These are phyloP conservation scores for Apiospora saccharicola DNA, from an alignment of 2,329 filamentous ascomycete genomes.

Conservation along the genomic window DNA sequence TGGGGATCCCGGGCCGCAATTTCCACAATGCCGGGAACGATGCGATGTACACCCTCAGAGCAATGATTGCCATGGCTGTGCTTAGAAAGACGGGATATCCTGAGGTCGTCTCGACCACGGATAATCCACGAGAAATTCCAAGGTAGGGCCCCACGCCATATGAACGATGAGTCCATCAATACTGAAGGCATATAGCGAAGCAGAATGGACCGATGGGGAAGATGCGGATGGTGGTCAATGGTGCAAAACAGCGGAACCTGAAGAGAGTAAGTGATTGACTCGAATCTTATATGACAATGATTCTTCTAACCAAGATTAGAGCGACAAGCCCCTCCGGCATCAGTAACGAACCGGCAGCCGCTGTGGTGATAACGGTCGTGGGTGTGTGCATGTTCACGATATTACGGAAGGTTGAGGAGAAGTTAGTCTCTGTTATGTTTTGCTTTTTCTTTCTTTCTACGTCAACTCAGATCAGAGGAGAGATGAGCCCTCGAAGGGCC, in stretches of 20 bases:
- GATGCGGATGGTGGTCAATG: constrained; percentile 40
- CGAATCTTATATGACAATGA: neutral
- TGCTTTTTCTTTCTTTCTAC: constrained; percentile 10
- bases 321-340: neutral
- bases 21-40: constrained; percentile 93
- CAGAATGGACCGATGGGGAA: constrained; percentile 44
- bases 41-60: constrained; percentile 79
- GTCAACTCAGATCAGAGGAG: constrained; percentile 20
- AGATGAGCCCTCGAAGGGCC: constrained; percentile 11
- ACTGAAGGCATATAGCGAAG: constrained; percentile 25
- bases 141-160: neutral
- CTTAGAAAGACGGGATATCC: constrained; percentile 36
- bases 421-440: neutral
- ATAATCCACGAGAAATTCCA: constrained; percentile 14
- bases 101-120: constrained; percentile 25
- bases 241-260: constrained; percentile 31
- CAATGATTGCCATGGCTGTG: constrained; percentile 70
- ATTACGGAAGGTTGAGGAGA: neutral
- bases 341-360: neutral
- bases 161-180: constrained; percentile 12
- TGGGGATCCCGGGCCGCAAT: constrained; percentile 68
- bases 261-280: constrained; percentile 27
- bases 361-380: neutral
- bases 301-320: neutral
- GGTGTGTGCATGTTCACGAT: neutral